Evolutionary conservation across 768 basidiomycete genomes (phyloP).

Genomic region (Gautieria morchelliformis): DNA sequence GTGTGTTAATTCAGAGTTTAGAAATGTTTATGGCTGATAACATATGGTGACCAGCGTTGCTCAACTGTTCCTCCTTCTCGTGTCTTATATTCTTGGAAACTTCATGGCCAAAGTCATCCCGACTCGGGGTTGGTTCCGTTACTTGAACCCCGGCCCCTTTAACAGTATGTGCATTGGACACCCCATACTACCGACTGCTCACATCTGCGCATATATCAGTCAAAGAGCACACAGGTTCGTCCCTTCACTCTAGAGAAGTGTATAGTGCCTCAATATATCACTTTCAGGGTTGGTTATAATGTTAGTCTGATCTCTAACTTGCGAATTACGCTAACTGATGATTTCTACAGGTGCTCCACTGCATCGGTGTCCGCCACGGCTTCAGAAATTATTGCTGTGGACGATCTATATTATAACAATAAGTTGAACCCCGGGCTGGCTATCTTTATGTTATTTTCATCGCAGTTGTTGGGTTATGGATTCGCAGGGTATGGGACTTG

Average conservation of each 20-base stretch:
- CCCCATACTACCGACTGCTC: not conserved
- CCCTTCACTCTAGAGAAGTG: not conserved
- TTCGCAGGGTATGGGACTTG: constrained; percentile 12
- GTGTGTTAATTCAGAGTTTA: not conserved
- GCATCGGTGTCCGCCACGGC: constrained; percentile 24
- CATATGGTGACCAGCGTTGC: constrained; percentile 10
- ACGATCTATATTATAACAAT: constrained; percentile 17
- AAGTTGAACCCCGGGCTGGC: constrained; percentile 19
- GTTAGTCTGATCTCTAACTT: constrained; percentile 1
- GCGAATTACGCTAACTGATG: too few species aligned
- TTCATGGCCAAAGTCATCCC: constrained; percentile 12
- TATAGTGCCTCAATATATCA: not conserved
- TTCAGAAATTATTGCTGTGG: constrained; percentile 25
- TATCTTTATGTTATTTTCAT: constrained; percentile 21
- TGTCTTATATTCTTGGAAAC: constrained; percentile 20
- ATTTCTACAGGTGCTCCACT: constrained; percentile 16
- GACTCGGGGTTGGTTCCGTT: constrained; percentile 15
- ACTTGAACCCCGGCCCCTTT: constrained; percentile 22
- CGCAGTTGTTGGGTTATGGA: constrained; percentile 20
- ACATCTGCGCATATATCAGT: constrained; percentile 13
- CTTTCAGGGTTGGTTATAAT: constrained; percentile 18
- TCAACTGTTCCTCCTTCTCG: constrained; percentile 22
- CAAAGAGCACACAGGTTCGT: constrained; percentile 20
- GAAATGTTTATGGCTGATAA: too few species aligned
- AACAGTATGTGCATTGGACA: constrained; percentile 21